A percentile compares a stretch with the other conserved stretches of the same genome.
These are phyloP conservation scores for Aspergillus jensenii DNA, from an alignment of 2,329 filamentous ascomycete species.

Conservation along the genomic window DNA sequence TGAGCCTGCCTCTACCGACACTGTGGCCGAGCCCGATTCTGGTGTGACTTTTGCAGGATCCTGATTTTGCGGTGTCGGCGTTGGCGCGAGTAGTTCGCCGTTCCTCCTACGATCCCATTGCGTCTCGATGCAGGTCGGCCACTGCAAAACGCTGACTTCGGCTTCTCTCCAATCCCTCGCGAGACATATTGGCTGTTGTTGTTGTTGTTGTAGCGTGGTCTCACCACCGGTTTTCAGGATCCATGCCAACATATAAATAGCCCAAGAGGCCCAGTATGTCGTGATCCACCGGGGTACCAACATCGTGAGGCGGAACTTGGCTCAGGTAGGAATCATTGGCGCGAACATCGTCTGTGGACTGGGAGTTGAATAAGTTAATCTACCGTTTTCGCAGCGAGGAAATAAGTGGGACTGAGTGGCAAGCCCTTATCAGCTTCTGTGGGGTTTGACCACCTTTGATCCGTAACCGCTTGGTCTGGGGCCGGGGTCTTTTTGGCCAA, in stretches of 20 bases:
- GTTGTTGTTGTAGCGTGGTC: neutral
- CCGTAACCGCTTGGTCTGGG: neutral
- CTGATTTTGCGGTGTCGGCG: neutral
- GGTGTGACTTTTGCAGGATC: neutral
- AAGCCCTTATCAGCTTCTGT: constrained; percentile 10
- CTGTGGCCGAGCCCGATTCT: constrained; percentile 4
- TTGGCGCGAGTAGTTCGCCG: neutral
- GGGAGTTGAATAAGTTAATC: neutral
- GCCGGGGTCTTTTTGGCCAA: constrained; percentile 5
- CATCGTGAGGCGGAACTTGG: constrained; percentile 5
- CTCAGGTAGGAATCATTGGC: constrained; percentile 1
- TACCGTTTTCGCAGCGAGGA: neutral
- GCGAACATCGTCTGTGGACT: neutral
- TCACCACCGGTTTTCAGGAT: constrained; percentile 11
- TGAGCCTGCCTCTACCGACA: neutral
- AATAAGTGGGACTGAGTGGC: neutral
- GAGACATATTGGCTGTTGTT: constrained; percentile 21
- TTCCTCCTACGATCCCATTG: constrained; percentile 16
- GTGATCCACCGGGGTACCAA: constrained; percentile 11
- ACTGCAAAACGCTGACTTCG: constrained; percentile 22
- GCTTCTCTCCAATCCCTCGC: constrained; percentile 16
- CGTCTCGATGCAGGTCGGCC: constrained; percentile 28
- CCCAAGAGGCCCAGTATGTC: constrained; percentile 12
- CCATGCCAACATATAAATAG: constrained; percentile 12
- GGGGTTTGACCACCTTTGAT: neutral